Base-by-base conservation (phyloP, 768 basidiomycete genomes). In the Russula sp. region DNA sequence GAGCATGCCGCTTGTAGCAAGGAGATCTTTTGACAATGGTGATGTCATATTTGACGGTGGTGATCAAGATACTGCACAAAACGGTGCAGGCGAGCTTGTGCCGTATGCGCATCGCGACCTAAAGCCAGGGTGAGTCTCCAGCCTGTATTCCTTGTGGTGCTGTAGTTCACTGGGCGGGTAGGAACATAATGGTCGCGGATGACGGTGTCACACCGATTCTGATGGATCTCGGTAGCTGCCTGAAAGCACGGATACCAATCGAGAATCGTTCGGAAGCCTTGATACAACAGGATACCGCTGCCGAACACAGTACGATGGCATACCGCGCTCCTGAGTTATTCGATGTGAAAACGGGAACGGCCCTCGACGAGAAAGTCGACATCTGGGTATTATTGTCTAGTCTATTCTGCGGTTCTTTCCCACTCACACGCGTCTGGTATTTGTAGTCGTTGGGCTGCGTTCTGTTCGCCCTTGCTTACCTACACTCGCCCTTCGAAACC, bases 301-400 rank as follows among this genome's bases (percentile, higher is more conserved):
- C 93, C 20, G 97, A 99, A 75, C 95, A 96, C 75, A 96, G 94
- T 69, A 94, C 94, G 14, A 98, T 99, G 97, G 92, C 97, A 0
- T 99, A 96, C 71, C 87, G 97, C 22, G 95, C 97, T 2, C 97
- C 97, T 0, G 97, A 99, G 72, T 79, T 99, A 24, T 99, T 98
- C 73, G 97, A 99, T 70, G 95, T 97, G 61, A 96, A 96, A 74
- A 98, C 94, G 5, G 92, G 92, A 26, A 78, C 83, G 46, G 84
- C 79, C 0, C 76, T 98, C 9, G 92, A 97, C 69, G 96, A 98
- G 77, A 95, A 94, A 72, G 94, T 97, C 13, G 94, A 97, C 73
- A 94, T 97, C 36, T 97, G 94, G 94, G 94, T 93, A 77, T 62
- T 36, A 85, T 74, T 28, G 22, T 16, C 32, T 13, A 38, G 30